Base-by-base conservation (phyloP, 345 rosid species). In the Heritiera littoralis region DNA sequence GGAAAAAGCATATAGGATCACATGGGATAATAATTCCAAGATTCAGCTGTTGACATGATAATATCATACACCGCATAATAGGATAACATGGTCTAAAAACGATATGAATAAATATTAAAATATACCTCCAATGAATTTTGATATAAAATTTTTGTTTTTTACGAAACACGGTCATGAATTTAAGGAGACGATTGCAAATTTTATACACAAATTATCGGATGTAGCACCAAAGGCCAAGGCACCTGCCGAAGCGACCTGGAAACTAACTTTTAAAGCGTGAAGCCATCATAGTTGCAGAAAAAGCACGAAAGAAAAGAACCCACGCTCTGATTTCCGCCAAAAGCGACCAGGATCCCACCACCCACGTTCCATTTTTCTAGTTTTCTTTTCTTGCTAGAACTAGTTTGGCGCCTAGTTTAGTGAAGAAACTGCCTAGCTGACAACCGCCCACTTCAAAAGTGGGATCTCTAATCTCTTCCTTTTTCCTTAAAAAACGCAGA, bases 211-310 rank as follows among this genome's bases (percentile, higher is more conserved):
- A 35, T 23, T 23, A 23, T 23, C 3, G 38, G 1, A 35, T 35
- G 3, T 35, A 35, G 17, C 56, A 9, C n/a, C 59, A 70, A 20
- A 28, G 28, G 6, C 40, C 18, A 7, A 14, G 43, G 43, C 7
- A 13, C 28, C 45, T 30, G 14, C 7, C 30, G 60, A 51, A 49
- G 23, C 15, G 60, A 51, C 75, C 43, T 51, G 23, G 60, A 32
- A 71, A 71, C 75, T 28, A 69, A 69, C 74, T 51, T 15, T 30
- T 71, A 71, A 20, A 46, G 41, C 58, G 59, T 70, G 59, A 15
- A 28, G 20, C 59, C 38, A 20, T 5, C 73, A 69, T 46, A 55
- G 6, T 46, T 46, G 38, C 17, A 20, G 73, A 69, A 69, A 69
- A 20, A 45, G 32, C 54, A 3, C 0, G 15, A 30, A 23, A 28